Evolutionary conservation across 1,139 yeast species (phyloP).

Genomic region (Diutina neorugosa): DNA sequence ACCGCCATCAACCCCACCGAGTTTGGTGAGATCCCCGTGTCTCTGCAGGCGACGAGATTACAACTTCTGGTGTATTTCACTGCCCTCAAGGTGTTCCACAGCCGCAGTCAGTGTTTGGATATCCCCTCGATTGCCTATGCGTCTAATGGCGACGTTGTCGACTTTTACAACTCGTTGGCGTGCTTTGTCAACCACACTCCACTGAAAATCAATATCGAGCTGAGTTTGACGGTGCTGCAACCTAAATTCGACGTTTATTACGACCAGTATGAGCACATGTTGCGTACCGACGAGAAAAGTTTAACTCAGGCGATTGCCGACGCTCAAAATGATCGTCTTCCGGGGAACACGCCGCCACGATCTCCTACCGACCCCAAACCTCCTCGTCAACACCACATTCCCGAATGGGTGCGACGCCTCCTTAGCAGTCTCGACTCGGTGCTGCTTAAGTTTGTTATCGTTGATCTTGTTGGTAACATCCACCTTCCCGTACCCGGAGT

Average conservation of each 20-base stretch:
- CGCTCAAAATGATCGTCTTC: background rate
- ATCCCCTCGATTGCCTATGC: conserved; percentile 23
- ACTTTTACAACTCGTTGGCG: conserved; percentile 8
- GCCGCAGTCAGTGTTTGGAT: conserved; percentile 21
- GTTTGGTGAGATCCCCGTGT: conserved; percentile 7
- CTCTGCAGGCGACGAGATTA: conserved; percentile 3
- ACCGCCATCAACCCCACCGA: conserved; percentile 9
- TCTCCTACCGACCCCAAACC: background rate
- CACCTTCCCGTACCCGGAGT: background rate
- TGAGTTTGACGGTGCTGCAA: conserved; percentile 13
- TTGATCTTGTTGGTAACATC: background rate
- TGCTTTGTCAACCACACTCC: conserved; percentile 7
- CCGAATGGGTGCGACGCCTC: background rate
- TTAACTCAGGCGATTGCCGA: background rate
- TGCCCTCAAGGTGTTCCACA: conserved; percentile 19
- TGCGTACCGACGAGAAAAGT: conserved; percentile 4
- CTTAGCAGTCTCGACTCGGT: background rate
- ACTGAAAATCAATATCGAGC: conserved; percentile 10
- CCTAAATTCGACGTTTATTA: conserved; percentile 27
- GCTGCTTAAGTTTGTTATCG: background rate
- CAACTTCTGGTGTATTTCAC: conserved; percentile 14
- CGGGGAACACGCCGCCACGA: background rate
- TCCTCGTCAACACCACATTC: background rate
- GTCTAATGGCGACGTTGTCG: conserved; percentile 8
- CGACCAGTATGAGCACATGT: conserved; percentile 20